Evolutionary conservation across 1,284 basidiomycete genomes (phyloP).

Genomic region (Ceratobasidium papillatum): DNA sequence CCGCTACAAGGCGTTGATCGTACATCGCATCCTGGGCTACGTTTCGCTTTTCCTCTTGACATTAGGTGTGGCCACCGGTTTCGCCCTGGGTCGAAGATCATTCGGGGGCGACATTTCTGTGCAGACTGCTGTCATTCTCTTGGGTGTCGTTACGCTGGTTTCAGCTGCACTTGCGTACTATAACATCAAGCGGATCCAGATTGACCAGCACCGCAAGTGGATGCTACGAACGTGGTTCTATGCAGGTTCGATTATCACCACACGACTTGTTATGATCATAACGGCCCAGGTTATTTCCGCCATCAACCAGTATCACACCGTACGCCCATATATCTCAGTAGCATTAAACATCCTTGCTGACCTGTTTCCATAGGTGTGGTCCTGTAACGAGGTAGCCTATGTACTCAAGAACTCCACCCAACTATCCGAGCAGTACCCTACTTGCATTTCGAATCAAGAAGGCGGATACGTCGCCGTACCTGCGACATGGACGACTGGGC

Average conservation of each 20-base stretch:
- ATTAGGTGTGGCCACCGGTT: constrained; percentile 20
- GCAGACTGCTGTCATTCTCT: constrained; percentile 18
- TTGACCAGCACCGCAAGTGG: constrained; percentile 44
- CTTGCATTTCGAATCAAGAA: not conserved
- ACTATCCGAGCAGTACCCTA: not conserved
- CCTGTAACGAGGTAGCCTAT: constrained; percentile 10
- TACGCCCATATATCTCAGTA: not conserved
- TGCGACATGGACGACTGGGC: not conserved
- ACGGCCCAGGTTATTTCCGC: constrained; percentile 3
- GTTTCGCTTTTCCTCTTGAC: constrained; percentile 28
- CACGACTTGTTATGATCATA: constrained; percentile 27
- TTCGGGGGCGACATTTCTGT: constrained; percentile 40
- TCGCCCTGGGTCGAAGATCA: constrained; percentile 30
- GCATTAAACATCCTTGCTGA: not conserved
- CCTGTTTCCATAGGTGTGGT: not conserved
- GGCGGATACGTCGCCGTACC: not conserved
- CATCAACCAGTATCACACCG: constrained; percentile 25
- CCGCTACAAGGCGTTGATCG: constrained; percentile 35
- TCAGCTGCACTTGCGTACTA: constrained; percentile 37
- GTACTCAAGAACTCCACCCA: not conserved
- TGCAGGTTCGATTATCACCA: constrained; percentile 31
- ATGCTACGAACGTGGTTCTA: constrained; percentile 42
- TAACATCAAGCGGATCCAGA: constrained; percentile 41
- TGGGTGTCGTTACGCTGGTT: constrained; percentile 14
- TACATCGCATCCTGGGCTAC: constrained; percentile 42